These are phyloP conservation scores for Podospora tetraspora DNA, from an alignment of 495 filamentous ascomycete genomes.

Conservation along the genomic window DNA sequence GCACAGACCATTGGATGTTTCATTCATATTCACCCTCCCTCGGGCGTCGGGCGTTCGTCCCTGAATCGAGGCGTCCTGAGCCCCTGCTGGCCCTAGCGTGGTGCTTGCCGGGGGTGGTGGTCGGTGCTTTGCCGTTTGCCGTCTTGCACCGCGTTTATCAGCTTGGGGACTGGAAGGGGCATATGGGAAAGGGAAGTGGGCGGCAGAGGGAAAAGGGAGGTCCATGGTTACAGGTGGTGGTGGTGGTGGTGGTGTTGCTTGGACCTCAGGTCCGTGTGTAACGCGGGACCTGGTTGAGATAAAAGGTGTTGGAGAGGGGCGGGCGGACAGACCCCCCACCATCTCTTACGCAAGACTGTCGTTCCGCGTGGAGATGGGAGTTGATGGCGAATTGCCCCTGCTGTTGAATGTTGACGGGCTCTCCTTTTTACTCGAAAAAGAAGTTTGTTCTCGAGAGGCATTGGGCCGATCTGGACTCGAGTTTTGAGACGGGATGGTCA, in stretches of 20 bases:
- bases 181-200: not conserved
- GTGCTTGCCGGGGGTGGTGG: not conserved
- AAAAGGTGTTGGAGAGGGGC: not conserved
- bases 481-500: not conserved
- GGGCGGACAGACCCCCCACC: not conserved
- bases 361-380: not conserved
- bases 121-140: not conserved
- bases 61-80: not conserved
- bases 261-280: not conserved
- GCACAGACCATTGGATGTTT: not conserved
- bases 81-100: too few species aligned
- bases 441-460: not conserved
- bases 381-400: not conserved
- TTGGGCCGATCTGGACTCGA: not conserved
- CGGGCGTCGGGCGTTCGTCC: not conserved
- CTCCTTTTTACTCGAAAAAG: not conserved
- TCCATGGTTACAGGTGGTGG: not conserved
- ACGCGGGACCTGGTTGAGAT: not conserved
- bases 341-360: not conserved
- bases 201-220: not conserved
- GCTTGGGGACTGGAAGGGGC: too few species aligned
- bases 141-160: too few species aligned
- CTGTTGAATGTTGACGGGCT: not conserved
- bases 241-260: not conserved
- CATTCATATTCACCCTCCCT: not conserved